Percentiles rank a stretch among this genome's conserved stretches.
These are phyloP conservation scores for Podila epicladia DNA, from an alignment of 192 early-diverging fungal species.

Conservation along the genomic window DNA sequence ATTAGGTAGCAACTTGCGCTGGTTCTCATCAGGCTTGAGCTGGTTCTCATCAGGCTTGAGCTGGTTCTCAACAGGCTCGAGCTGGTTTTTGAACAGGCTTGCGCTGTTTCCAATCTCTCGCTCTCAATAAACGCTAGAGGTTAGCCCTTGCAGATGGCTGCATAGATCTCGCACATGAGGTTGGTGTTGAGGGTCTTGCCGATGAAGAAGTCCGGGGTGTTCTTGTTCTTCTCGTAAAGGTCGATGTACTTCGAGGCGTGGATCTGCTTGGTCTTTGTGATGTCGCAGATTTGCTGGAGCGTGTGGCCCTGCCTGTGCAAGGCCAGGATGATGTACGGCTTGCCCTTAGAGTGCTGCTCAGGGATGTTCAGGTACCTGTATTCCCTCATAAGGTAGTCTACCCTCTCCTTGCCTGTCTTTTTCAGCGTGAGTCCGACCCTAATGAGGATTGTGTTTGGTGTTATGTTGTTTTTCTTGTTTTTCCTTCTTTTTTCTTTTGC, in stretches of 20 bases:
- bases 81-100: too few species aligned
- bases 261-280: constrained; percentile 23
- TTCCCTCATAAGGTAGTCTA: constrained; percentile 22
- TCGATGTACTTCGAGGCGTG: constrained; percentile 19
- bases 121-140: constrained; percentile 16
- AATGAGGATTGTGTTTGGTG: constrained; percentile 22
- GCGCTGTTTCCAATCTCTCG: too few species aligned
- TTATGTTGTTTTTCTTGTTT: constrained; percentile 4
- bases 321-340: constrained; percentile 22
- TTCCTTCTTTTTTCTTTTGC: neutral
- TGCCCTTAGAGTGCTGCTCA: constrained; percentile 24
- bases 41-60: too few species aligned
- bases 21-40: too few species aligned
- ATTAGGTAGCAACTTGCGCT: too few species aligned
- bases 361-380: constrained; percentile 27
- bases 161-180: constrained; percentile 27
- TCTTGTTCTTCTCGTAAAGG: constrained; percentile 25
- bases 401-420: constrained; percentile 13
- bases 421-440: constrained; percentile 27
- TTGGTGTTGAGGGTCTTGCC: constrained; percentile 29
- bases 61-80: too few species aligned
- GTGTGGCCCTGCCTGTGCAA: constrained; percentile 23
- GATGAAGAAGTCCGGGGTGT: constrained; percentile 20
- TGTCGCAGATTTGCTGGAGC: constrained; percentile 22
- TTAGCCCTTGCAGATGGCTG: constrained; percentile 19